Conservation (phyloP, 2,329 filamentous ascomycete genomes). For the Helminthosporium solani region DNA sequence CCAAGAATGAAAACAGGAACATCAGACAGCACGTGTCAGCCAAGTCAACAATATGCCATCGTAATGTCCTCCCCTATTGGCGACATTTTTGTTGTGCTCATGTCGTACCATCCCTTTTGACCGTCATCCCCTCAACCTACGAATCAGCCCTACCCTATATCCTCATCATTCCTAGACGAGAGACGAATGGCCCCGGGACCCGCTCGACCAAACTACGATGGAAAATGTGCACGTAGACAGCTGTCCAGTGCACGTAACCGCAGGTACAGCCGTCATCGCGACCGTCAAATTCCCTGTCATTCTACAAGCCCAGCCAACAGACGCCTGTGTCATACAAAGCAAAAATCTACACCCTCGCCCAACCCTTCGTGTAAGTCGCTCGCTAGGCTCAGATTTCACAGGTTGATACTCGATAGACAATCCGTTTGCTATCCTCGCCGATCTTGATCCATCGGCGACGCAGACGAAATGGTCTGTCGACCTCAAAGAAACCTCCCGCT, state of each 20-base stretch:
- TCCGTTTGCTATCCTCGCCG: conserved; percentile 29
- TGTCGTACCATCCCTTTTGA: background rate
- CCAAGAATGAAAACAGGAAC: background rate
- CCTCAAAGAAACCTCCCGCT: conserved; percentile 12
- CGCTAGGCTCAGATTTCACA: background rate
- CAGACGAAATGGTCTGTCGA: conserved; percentile 24
- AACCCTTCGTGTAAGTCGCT: background rate
- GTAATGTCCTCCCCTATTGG: background rate
- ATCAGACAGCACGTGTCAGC: background rate
- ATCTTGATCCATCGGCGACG: conserved; percentile 18
- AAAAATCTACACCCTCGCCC: background rate
- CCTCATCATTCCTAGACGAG: conserved; percentile 9
- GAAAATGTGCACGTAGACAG: conserved; percentile 7
- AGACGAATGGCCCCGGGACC: conserved; percentile 20
- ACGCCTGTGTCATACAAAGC: conserved; percentile 8
- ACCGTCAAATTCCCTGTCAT: conserved; percentile 11
- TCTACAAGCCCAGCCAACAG: conserved; percentile 3
- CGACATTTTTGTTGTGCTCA: no score
- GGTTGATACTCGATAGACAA: conserved; percentile 20
- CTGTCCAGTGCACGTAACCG: conserved; percentile 6
- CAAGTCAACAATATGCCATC: background rate
- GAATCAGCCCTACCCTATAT: conserved; percentile 11
- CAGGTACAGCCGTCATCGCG: conserved; percentile 13
- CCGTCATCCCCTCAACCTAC: conserved; percentile 7
- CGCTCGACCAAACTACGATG: conserved; percentile 11